Conservation (phyloP, 78 protist species). For the Chrysochromulina tobinii region DNA sequence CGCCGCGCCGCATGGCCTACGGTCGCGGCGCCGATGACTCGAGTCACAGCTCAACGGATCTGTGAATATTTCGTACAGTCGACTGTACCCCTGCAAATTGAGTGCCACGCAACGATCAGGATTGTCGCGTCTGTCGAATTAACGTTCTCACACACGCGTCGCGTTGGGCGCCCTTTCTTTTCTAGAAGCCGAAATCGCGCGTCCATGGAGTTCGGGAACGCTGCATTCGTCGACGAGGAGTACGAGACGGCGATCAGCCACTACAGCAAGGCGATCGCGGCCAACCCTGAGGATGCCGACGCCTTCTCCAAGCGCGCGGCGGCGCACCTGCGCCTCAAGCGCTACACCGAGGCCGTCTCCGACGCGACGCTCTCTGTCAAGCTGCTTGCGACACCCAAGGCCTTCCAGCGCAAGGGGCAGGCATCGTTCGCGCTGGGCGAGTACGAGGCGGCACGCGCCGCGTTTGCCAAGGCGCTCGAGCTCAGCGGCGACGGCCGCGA, state of each 20-base stretch:
- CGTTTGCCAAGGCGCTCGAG: constrained; percentile 57
- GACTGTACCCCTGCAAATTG: no score
- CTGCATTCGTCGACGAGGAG: constrained; percentile 64
- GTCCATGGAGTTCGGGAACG: not conserved
- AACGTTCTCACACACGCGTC: no score
- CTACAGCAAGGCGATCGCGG: constrained; percentile 50
- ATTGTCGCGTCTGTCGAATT: no score
- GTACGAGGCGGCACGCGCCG: constrained; percentile 59
- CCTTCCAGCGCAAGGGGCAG: constrained; percentile 50
- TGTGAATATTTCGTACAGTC: no score
- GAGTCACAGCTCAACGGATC: no score
- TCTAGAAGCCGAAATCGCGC: no score
- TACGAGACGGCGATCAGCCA: constrained; percentile 55
- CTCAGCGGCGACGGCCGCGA: constrained; percentile 26
- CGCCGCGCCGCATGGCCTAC: no score
- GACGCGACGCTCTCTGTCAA: constrained; percentile 52
- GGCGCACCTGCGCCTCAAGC: constrained; percentile 50
- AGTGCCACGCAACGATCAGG: no score
- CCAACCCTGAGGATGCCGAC: constrained; percentile 24
- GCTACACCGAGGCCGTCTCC: constrained; percentile 47
- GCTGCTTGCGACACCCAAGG: constrained; percentile 48
- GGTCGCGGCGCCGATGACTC: no score
- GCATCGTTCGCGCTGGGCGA: constrained; percentile 57
- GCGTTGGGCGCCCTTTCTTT: no score
- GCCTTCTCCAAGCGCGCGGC: constrained; percentile 52